Evolutionary conservation across 2,329 filamentous ascomycete genomes (phyloP), one percentile per base, ranked within the genome.

Genomic region (Sporothrix pallida): DNA sequence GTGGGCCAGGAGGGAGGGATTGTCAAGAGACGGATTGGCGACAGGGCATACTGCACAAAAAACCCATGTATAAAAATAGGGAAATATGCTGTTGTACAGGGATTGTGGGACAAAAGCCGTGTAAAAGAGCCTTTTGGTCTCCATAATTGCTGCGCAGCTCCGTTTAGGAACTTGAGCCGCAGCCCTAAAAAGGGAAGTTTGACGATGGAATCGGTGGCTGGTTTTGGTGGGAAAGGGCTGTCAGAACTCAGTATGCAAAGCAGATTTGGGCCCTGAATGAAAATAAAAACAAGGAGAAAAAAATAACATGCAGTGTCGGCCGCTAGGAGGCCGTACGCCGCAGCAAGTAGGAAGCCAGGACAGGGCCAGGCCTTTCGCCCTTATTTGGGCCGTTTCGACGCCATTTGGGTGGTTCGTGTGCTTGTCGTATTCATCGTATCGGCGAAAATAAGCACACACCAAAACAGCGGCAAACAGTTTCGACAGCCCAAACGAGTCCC

Each of bases 401-500:
- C 15, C 23, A 4, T 67, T 26, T 67, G 63, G 17, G 42, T 67
- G 20, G 63, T 67, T 23, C 42, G 20, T 2, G 6, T 46, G 42
- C 5, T 58, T 37, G 23, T 71, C 70, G 70, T 71, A 71, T 71
- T 63, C 44, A 26, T 63, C 70, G 70, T 63, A 63, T 71, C 26
- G 42, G 54, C 31, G 48, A 56, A 44, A 44, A 68, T 68, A 68
- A 52, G 65, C 46, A 67, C 23, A 67, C 62, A 52, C 65, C 46
- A 52, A 52, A 52, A 68, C 44, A 48, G 23, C 23, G 42, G 12
- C 42, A n/a, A 67, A 26, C 44, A 23, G 37, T n/a, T 8, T 7
- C 4, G 31, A 37, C 31, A 37, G 31, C 37, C 42, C 42, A 65
- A 65, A 46, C 60, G 31, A 37, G 31, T 20, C 23, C 2, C 20